Conservation (phyloP, 805 yeast species). For the Candida orba region DNA sequence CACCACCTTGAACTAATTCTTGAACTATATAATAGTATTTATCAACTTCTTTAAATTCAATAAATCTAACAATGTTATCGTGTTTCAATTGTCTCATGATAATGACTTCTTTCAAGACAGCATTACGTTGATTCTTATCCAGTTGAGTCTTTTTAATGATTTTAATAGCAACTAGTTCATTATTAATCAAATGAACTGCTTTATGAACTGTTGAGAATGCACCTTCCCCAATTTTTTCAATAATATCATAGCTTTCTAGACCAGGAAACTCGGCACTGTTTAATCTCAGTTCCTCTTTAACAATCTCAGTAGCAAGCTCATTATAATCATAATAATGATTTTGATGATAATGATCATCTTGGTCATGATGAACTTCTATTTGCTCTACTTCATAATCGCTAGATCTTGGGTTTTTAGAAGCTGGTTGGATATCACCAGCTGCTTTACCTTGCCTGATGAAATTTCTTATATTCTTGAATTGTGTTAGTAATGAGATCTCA, state of each 20-base stretch:
- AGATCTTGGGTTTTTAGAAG: background rate
- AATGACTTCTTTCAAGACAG: constrained; percentile 34
- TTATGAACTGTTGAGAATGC: constrained; percentile 84
- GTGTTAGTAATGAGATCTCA: background rate
- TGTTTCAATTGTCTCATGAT: constrained; percentile 44
- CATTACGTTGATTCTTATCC: constrained; percentile 32
- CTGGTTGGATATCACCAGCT: constrained; percentile 19
- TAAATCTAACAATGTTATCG: constrained; percentile 51
- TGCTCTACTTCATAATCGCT: too few species aligned
- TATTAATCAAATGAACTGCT: constrained; percentile 44
- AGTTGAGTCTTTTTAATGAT: constrained; percentile 50
- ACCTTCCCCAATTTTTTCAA: constrained; percentile 64
- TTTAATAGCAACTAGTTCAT: constrained; percentile 60
- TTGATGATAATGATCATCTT: background rate
- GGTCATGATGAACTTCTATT: background rate
- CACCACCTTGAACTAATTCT: constrained; percentile 70
- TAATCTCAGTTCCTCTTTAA: constrained; percentile 18
- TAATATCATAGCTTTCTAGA: constrained; percentile 24
- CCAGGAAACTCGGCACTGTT: constrained; percentile 21
- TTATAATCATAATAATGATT: constrained; percentile 18
- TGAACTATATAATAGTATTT: constrained; percentile 60
- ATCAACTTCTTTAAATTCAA: constrained; percentile 48
- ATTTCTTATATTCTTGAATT: constrained; percentile 31
- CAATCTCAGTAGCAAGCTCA: constrained; percentile 22
- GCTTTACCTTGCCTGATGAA: constrained; percentile 38